These are phyloP conservation scores for grape (Vitis vinifera) DNA, from an alignment of 164 flowering plant species.

Conservation along the genomic window DNA sequence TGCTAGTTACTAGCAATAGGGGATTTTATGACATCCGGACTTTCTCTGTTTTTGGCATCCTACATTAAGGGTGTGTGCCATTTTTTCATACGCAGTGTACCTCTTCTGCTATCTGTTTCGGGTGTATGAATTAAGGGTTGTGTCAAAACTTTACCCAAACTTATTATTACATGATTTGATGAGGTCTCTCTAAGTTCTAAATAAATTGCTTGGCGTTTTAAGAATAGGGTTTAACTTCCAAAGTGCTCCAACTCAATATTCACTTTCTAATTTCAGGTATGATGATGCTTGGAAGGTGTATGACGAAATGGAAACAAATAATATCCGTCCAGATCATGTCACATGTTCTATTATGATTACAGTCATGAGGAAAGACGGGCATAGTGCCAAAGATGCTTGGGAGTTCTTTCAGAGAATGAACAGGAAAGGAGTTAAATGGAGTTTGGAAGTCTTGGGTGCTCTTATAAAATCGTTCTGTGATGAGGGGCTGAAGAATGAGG, in stretches of 20 bases:
- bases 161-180: no score
- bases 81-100: no score
- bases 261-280: constrained; percentile 44
- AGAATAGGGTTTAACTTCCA: not conserved
- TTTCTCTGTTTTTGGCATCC: no score
- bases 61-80: no score
- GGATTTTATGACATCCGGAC: no score
- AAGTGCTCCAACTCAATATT: not conserved
- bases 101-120: no score
- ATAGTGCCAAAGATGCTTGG: constrained; percentile 83
- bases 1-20: no score
- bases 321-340: constrained; percentile 75
- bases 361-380: constrained; percentile 75
- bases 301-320: constrained; percentile 62
- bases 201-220: no score
- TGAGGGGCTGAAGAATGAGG: constrained; percentile 85
- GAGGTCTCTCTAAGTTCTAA: no score
- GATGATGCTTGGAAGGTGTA: constrained; percentile 76
- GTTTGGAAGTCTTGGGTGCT: constrained; percentile 73
- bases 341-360: constrained; percentile 80
- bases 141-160: no score
- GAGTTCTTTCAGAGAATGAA: constrained; percentile 82
- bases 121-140: no score
- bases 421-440: constrained; percentile 72
- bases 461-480: constrained; percentile 87